Conservation (phyloP, 1,139 yeast genomes). For the Magnusiomyces fungicola region DNA sequence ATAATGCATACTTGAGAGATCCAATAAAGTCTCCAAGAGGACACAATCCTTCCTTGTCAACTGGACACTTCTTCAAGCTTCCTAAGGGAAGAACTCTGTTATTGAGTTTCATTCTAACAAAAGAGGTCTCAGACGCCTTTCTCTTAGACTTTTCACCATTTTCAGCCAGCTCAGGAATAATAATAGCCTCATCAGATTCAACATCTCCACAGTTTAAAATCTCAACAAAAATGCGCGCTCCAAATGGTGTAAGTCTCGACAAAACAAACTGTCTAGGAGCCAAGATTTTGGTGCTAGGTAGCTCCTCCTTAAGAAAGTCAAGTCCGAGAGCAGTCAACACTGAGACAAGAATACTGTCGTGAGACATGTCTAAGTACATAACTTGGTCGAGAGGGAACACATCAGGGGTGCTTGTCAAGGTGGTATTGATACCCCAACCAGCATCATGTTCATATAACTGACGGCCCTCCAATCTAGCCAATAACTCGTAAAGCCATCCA, state of each 20-base stretch:
- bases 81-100: constrained; percentile 36
- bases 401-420: constrained; percentile 26
- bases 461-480: constrained; percentile 30
- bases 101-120: constrained; percentile 35
- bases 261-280: constrained; percentile 37
- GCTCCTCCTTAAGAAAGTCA: constrained; percentile 31
- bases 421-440: constrained; percentile 34
- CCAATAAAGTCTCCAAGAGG: constrained; percentile 29
- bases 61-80: constrained; percentile 33
- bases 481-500: constrained; percentile 38
- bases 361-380: constrained; percentile 39
- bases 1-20: constrained; percentile 30
- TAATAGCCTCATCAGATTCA: not conserved
- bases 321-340: constrained; percentile 37
- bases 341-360: constrained; percentile 35
- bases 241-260: constrained; percentile 39
- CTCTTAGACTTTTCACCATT: not conserved
- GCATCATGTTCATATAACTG: constrained; percentile 22
- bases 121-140: constrained; percentile 12
- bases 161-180: too few species aligned
- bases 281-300: constrained; percentile 32
- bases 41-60: constrained; percentile 33
- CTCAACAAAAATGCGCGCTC: constrained; percentile 37
- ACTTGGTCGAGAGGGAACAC: constrained; percentile 38
- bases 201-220: constrained; percentile 31